Base-by-base conservation (phyloP, 1,284 basidiomycete genomes). In the Spongiforma sp. region DNA sequence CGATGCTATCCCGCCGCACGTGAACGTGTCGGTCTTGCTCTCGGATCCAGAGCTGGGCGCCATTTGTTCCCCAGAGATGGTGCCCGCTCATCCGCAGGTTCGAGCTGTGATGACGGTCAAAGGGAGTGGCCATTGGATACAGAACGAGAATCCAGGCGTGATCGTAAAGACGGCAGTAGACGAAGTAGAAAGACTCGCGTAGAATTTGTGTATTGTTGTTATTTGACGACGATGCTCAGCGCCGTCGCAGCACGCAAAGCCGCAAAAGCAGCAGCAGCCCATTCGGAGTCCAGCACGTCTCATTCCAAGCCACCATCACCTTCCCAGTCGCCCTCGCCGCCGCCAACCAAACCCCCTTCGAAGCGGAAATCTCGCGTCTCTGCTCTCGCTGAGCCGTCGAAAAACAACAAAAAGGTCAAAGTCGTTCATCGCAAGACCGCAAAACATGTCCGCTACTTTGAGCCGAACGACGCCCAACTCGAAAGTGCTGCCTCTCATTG, bases 401-500 rank as follows among this genome's bases (percentile, higher is more conserved):
- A 62, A 57, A 66, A 36, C 21, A 66, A 36, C 21, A 74, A 76
- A 62, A 77, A 69, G 52, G 59, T 28, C 64, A 74, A 73, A 41
- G n/a, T 69, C 11, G 34, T 24, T 11, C 63, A 57, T 50, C n/a
- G 6, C 56, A 3, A n/a, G n/a, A 7, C 30, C n/a, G 70, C 65
- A 61, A 67, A 68, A 19, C 36, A 60, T 41, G 68, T 63, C 36
- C 73, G 80, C 58, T 82, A 82, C 66, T 83, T 83, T 68, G 67
- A 72, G 19, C 62, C 76, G 41, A 61, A 59, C 28, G 78, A 82
- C 61, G 66, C 65, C 28, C 80, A 36, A 8, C 26, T 48, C 21
- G 36, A 81, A 82, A 33, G 61, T 32, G 0, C 48, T 21, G 32
- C 32, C 15, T 5, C 53, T 15, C n/a, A n/a, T n/a, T 67, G 76